A percentile compares a stretch with the other conserved stretches of the same genome.
Evolutionary conservation across 2,329 filamentous ascomycete genomes (phyloP).

Genomic region (Fusarium proliferatum): DNA sequence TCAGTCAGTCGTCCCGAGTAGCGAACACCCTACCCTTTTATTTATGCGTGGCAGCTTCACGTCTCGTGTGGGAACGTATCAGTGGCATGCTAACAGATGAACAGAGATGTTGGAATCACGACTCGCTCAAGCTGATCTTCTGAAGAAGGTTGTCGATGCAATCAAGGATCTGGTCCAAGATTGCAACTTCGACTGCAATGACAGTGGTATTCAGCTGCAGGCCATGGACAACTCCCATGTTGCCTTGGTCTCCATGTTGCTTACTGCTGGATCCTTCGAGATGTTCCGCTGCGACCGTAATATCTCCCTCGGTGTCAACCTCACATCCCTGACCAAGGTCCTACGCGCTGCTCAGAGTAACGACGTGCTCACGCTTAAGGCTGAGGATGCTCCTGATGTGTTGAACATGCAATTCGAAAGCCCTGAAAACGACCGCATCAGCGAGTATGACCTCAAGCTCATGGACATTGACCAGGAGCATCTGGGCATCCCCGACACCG

Average conservation of each 20-base stretch:
- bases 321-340: constrained; percentile 96
- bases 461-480: constrained; percentile 99
- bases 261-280: constrained; percentile 93
- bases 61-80: background rate
- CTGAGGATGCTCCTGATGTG: constrained; percentile 94
- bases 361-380: constrained; percentile 95
- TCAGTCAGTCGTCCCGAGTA: constrained; percentile 34
- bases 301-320: constrained; percentile 97
- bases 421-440: constrained; percentile 86
- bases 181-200: constrained; percentile 99
- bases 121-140: constrained; percentile 89
- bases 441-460: constrained; percentile 99
- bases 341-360: constrained; percentile 93
- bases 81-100: constrained; percentile 26
- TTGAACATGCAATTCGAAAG: constrained; percentile 97
- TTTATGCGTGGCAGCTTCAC: constrained; percentile 27
- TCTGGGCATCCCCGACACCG: constrained; percentile 97
- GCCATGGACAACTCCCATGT: constrained; percentile 99
- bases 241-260: constrained; percentile 97
- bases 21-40: constrained; percentile 28
- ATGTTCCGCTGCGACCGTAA: constrained; percentile 99
- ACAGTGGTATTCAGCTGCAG: constrained; percentile 96
- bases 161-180: constrained; percentile 99
- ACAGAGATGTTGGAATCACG: constrained; percentile 91
- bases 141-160: constrained; percentile 99